Base-by-base conservation (phyloP, 345 rosid species). In the Lepidium africanum region DNA sequence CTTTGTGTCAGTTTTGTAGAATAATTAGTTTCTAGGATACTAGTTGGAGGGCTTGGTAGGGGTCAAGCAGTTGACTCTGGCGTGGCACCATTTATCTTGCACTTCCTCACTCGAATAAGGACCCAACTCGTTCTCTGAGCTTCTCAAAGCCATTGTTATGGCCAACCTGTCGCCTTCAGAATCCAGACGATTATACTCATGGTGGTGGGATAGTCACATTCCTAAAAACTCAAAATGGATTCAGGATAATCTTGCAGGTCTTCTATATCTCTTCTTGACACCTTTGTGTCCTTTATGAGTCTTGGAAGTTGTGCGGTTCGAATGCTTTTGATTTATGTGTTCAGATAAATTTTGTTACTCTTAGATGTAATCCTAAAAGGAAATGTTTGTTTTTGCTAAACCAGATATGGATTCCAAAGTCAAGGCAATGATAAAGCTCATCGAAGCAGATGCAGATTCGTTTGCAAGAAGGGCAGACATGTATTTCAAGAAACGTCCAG, bases 131-230 rank as follows among this genome's bases (percentile, higher is more conserved):
- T 75, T 61, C 15, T 52, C 25, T n/a, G 43, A 73, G 15, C 61
- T 81, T 56, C 61, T 60, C 81, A 75, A 40, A 84, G 79, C 75
- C 11, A 25, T 10, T 38, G 65, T 78, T 40, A 91, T 91, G 97
- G 93, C 84, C 36, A 71, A 81, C 52, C 13, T 68, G 37, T 65
- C 74, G 5, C 77, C 78, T 53, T 76, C 87, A 7, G 95, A 86
- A 52, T 82, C 93, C 7, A 81, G 78, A 67, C 81, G 91, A 46
- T 56, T 69, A 74, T 95, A 95, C 51, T 95, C 99, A 1, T 95
- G 99, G 99, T 95, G 97, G 97, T 95, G 99, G 99, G 89, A 90
- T 80, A 95, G 99, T 81, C 97, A 95, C 82, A 69, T 80, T 45
- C 99, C 99, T 15, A 91, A 87, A 73, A 95, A 91, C 85, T 95